Evolutionary conservation across 2,329 filamentous ascomycete genomes (phyloP).

Genomic region (Onygenales sp.): DNA sequence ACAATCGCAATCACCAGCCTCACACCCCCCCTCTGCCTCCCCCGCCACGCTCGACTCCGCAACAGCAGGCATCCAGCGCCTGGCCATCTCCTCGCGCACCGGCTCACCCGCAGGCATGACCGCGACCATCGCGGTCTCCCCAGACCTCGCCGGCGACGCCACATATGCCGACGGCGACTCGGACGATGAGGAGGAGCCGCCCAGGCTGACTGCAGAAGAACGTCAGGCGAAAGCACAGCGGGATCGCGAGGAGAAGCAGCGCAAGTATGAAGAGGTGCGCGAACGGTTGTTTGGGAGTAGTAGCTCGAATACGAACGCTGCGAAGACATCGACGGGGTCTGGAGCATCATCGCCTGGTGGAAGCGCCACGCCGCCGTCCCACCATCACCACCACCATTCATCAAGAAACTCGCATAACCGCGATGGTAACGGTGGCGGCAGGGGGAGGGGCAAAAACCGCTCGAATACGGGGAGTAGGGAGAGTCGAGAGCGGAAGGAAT

Average conservation of each 20-base stretch:
- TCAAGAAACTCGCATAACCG: constrained; percentile 9
- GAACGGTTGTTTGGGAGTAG: constrained; percentile 72
- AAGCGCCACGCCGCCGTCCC: constrained; percentile 48
- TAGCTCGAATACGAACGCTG: not conserved
- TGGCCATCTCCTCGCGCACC: constrained; percentile 28
- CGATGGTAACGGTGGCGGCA: constrained; percentile 34
- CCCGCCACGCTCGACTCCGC: constrained; percentile 36
- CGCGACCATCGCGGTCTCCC: not conserved
- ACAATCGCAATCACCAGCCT: constrained; percentile 37
- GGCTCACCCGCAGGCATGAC: not conserved
- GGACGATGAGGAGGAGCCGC: constrained; percentile 53
- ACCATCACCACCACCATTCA: constrained; percentile 5
- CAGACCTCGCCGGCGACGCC: constrained; percentile 4
- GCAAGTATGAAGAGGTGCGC: constrained; percentile 77
- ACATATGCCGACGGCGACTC: constrained; percentile 48
- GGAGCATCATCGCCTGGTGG: constrained; percentile 52
- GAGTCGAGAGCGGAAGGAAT: constrained; percentile 29
- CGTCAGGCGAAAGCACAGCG: constrained; percentile 62
- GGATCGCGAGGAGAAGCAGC: constrained; percentile 81
- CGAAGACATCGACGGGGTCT: constrained; percentile 29
- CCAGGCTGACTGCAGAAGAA: constrained; percentile 63
- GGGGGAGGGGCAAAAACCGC: constrained; percentile 33
- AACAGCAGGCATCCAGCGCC: constrained; percentile 33
- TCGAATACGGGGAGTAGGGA: constrained; percentile 27
- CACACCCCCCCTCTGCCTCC: not conserved